Evolutionary conservation across 2,329 filamentous ascomycete genomes (phyloP).

Genomic region (Monosporascus sp.): DNA sequence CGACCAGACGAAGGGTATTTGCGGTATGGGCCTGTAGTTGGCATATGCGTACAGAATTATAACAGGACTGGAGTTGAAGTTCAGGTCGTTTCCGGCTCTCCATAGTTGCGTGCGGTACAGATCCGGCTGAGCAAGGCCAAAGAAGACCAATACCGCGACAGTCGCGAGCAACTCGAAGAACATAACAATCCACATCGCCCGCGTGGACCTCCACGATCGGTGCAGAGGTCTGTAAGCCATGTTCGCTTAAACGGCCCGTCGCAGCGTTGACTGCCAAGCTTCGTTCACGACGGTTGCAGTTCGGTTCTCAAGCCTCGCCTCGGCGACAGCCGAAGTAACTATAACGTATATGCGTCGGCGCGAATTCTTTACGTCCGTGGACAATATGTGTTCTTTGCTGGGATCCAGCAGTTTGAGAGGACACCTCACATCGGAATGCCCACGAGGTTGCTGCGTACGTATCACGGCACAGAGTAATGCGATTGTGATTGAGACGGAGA

Average conservation of each 20-base stretch:
- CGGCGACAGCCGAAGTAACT: not conserved
- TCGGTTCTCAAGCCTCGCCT: not conserved
- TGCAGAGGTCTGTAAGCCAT: constrained; percentile 52
- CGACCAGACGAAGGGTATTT: constrained; percentile 67
- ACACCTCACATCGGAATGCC: constrained; percentile 18
- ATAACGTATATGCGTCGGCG: not conserved
- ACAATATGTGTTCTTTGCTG: constrained; percentile 9
- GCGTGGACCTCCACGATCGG: constrained; percentile 52
- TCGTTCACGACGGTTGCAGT: not conserved
- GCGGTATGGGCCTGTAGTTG: constrained; percentile 59
- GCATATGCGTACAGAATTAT: constrained; percentile 68
- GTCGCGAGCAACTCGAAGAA: constrained; percentile 59
- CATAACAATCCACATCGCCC: constrained; percentile 58
- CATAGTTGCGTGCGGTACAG: constrained; percentile 67
- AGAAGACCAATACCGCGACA: constrained; percentile 62
- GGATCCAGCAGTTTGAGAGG: constrained; percentile 10
- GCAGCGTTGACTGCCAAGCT: not conserved
- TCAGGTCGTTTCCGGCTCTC: constrained; percentile 63
- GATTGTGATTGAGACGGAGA: constrained; percentile 7
- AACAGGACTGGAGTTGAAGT: constrained; percentile 69
- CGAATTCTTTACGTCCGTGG: constrained; percentile 1
- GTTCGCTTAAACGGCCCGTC: constrained; percentile 11
- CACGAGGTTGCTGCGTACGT: constrained; percentile 3
- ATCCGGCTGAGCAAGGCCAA: constrained; percentile 68
- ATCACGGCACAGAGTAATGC: constrained; percentile 9